Conservation (phyloP, 2,329 filamentous ascomycete species). For the Nemania serpens region DNA sequence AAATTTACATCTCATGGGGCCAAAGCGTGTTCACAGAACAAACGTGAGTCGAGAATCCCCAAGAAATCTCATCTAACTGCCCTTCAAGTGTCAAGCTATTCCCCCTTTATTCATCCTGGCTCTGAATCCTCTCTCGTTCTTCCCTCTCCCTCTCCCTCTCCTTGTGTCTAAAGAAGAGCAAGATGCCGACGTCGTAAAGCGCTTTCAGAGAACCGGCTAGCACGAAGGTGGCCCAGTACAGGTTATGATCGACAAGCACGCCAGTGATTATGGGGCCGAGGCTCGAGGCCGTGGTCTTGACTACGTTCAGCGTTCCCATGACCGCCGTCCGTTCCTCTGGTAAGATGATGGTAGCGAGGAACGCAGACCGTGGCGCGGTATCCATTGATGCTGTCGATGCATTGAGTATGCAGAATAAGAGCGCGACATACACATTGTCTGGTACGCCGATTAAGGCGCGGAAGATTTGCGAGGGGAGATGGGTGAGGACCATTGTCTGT, state of each 20-base stretch:
- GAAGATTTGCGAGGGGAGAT: slow-evolving; percentile 70
- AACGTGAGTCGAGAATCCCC: not conserved
- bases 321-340: slow-evolving; percentile 71
- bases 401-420: slow-evolving; percentile 65
- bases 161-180: slow-evolving; percentile 51
- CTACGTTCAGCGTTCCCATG: slow-evolving; percentile 71
- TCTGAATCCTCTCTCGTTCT: slow-evolving; percentile 14
- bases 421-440: slow-evolving; percentile 54
- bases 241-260: slow-evolving; percentile 57
- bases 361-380: slow-evolving; percentile 69
- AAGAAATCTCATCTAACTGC: not conserved
- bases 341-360: slow-evolving; percentile 67
- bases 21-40: no score
- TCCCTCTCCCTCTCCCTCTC: slow-evolving; percentile 20
- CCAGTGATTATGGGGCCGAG: slow-evolving; percentile 68
- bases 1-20: no score
- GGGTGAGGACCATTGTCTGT: slow-evolving; percentile 76
- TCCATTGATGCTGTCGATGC: slow-evolving; percentile 71
- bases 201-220: slow-evolving; percentile 67
- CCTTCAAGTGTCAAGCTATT: not conserved
- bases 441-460: slow-evolving; percentile 67
- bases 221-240: slow-evolving; percentile 67
- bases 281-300: slow-evolving; percentile 68
- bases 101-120: slow-evolving; percentile 14
- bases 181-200: slow-evolving; percentile 62